Conservation (phyloP, 2,329 filamentous ascomycete genomes). For the Claviceps monticola region DNA sequence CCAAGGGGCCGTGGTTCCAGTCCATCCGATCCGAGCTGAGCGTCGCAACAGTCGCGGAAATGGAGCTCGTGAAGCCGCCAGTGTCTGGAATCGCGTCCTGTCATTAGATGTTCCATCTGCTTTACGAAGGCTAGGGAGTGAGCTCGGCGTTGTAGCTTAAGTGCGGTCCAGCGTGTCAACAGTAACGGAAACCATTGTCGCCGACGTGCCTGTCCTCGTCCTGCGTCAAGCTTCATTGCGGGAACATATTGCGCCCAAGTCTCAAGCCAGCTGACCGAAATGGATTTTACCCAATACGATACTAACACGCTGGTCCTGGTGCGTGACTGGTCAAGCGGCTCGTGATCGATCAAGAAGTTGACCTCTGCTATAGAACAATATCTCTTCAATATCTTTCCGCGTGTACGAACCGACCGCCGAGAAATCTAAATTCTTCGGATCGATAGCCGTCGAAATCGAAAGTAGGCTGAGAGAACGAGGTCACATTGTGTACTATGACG, state of each 20-base stretch:
- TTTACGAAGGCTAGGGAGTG: not conserved
- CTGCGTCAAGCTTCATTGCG: constrained; percentile 1
- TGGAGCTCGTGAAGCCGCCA: constrained; percentile 22
- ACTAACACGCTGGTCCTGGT: constrained; percentile 48
- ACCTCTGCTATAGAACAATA: constrained; percentile 33
- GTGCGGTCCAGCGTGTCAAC: not conserved
- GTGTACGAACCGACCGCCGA: constrained; percentile 38
- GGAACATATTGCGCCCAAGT: not conserved
- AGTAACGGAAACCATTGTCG: constrained; percentile 5
- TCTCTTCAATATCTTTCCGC: constrained; percentile 39
- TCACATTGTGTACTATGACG: constrained; percentile 39
- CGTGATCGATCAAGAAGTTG: constrained; percentile 2
- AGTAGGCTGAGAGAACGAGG: constrained; percentile 35
- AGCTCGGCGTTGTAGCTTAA: constrained; percentile 9
- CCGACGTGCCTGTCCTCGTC: constrained; percentile 8
- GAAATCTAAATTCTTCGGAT: constrained; percentile 28
- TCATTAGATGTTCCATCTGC: not conserved
- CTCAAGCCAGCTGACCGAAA: constrained; percentile 29
- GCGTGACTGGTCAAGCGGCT: constrained; percentile 13
- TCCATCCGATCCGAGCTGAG: not conserved
- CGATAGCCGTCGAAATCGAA: constrained; percentile 37
- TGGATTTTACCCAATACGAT: constrained; percentile 50
- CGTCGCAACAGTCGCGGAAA: constrained; percentile 20
- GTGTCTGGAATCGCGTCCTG: constrained; percentile 10
- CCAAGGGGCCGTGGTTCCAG: not conserved